phyloP scores from a whole-genome alignment of 306 rosid genomes.

The Neltuma alba region DNA sequence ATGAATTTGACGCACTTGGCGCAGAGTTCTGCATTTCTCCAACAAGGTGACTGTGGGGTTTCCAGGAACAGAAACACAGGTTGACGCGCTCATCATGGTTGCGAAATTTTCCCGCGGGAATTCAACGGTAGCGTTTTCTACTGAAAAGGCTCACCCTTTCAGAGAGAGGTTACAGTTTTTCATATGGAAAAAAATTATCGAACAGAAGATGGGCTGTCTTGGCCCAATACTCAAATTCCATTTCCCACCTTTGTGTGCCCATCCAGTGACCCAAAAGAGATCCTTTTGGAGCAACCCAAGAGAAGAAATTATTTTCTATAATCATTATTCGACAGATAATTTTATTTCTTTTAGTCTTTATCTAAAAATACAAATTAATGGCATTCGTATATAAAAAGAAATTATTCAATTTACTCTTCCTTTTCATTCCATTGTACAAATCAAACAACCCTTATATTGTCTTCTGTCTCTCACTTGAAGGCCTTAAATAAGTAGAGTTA shows the following conservation, averaged over 20 bases:
- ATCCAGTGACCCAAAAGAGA: neutral
- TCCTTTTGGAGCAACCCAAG: neutral
- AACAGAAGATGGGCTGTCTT: neutral
- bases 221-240: neutral
- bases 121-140: neutral
- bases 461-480: neutral
- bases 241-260: neutral
- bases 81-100: slow-evolving; percentile 36
- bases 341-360: neutral
- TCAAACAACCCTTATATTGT: neutral
- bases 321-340: neutral
- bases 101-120: neutral
- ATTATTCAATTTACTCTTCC: neutral
- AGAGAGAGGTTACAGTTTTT: no score
- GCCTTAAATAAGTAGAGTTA: neutral
- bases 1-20: slow-evolving; percentile 54
- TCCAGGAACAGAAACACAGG: neutral
- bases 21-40: slow-evolving; percentile 47
- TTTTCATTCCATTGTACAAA: neutral
- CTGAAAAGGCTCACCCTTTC: no score
- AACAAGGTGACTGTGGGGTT: slow-evolving; percentile 37
- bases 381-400: neutral
- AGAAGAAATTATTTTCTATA: no score
- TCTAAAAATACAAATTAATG: neutral
- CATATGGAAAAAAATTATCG: neutral